Conservation (phyloP, 2,329 filamentous ascomycete genomes). For the Aspergillus versicolor region DNA sequence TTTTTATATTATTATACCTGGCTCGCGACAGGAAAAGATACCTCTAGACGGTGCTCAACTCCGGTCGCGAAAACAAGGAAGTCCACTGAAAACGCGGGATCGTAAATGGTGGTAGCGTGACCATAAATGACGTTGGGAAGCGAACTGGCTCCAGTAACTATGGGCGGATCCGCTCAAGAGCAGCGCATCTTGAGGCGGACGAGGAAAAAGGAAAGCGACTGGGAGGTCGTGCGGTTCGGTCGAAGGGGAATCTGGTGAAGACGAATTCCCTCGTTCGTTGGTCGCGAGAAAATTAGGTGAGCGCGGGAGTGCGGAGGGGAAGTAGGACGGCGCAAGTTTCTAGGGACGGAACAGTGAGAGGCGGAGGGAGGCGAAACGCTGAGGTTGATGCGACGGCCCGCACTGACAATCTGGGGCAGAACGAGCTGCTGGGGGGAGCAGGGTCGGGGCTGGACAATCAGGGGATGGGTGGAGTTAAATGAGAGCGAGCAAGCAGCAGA, state of each 20-base stretch:
- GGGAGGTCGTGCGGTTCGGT: conserved; percentile 13
- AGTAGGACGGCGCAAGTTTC: conserved; percentile 22
- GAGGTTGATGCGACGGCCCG: conserved; percentile 16
- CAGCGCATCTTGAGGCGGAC: conserved; percentile 26
- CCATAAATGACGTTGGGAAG: conserved; percentile 33
- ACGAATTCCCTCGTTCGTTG: conserved; percentile 2
- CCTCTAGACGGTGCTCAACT: conserved; percentile 15
- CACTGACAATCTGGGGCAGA: conserved; percentile 15
- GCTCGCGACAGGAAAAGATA: conserved; percentile 11
- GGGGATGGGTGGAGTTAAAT: conserved; percentile 11
- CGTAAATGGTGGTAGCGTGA: conserved; percentile 32
- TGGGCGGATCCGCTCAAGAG: conserved; percentile 28
- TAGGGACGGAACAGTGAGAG: conserved; percentile 11
- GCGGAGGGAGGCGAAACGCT: conserved; percentile 19
- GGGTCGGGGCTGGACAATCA: conserved; percentile 1
- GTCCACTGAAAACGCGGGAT: conserved; percentile 19
- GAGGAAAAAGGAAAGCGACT: conserved; percentile 11
- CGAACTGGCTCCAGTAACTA: conserved; percentile 25
- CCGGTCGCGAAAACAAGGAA: conserved; percentile 11
- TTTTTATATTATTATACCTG: conserved; percentile 14
- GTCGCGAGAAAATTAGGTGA: conserved; percentile 7
- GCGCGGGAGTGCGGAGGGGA: conserved; percentile 8
- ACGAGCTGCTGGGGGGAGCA: background rate
- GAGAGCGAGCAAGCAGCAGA: conserved; percentile 14
- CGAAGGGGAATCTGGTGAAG: conserved; percentile 4